phyloP scores from a whole-genome alignment of 192 early-diverging fungal species.

The Backusella mclennaniae region DNA sequence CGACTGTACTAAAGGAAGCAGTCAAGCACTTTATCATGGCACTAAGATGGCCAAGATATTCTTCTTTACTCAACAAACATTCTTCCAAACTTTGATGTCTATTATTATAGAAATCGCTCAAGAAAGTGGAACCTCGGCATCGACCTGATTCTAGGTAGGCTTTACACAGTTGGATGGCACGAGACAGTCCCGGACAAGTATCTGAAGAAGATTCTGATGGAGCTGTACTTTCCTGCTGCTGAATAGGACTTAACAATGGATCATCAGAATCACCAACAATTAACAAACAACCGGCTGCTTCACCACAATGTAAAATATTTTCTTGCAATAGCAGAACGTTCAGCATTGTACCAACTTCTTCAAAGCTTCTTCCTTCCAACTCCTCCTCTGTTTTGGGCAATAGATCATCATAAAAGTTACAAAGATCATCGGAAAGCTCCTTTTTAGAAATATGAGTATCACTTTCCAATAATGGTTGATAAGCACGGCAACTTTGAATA shows the following conservation, averaged over 20 bases:
- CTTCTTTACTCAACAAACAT: constrained; percentile 39
- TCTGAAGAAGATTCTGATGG: constrained; percentile 1
- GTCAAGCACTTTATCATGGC: constrained; percentile 38
- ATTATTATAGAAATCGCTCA: constrained; percentile 42
- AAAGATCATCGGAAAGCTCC: not conserved
- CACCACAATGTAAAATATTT: constrained; percentile 35
- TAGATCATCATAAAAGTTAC: constrained; percentile 1
- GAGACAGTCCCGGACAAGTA: constrained; percentile 1
- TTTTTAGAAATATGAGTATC: constrained; percentile 37
- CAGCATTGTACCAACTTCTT: constrained; percentile 36
- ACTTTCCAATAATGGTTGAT: constrained; percentile 19
- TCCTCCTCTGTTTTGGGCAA: constrained; percentile 10
- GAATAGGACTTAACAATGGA: constrained; percentile 9
- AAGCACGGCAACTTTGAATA: constrained; percentile 16
- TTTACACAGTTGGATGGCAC: constrained; percentile 21
- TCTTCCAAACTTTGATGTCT: constrained; percentile 27
- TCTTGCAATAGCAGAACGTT: constrained; percentile 38
- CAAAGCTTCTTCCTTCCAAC: constrained; percentile 20
- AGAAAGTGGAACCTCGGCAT: constrained; percentile 28
- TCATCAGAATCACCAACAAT: constrained; percentile 18
- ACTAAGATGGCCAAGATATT: constrained; percentile 49
- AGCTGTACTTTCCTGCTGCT: not conserved
- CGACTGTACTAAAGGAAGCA: not conserved
- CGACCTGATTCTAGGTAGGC: constrained; percentile 21
- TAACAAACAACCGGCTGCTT: constrained; percentile 37